Percentiles rank a stretch among this genome's conserved stretches.
phyloP scores from a whole-genome alignment of 2,329 filamentous ascomycete species.

The Gaeumannomyces sp. region DNA sequence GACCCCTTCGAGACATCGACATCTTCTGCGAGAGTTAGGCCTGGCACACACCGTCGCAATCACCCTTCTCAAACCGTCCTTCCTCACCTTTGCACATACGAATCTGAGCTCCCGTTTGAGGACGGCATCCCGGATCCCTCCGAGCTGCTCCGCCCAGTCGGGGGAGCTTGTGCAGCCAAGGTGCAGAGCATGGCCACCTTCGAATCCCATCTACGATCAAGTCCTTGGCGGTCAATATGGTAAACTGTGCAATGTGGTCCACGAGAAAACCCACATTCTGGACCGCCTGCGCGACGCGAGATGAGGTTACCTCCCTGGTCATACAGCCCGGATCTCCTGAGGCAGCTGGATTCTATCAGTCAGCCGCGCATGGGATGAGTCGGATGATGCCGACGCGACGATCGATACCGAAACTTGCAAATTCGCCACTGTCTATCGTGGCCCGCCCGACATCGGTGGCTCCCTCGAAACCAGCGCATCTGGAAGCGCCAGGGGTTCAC shows the following conservation, averaged over 20 bases:
- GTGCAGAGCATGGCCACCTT: not conserved
- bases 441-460: not conserved
- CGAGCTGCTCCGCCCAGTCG: not conserved
- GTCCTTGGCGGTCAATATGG: conserved; percentile 13
- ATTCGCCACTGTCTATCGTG: conserved; percentile 10
- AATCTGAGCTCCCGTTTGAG: not conserved
- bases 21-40: conserved; percentile 1
- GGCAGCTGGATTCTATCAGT: conserved; percentile 11
- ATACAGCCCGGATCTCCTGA: conserved; percentile 9
- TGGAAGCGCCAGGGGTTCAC: not conserved
- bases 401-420: conserved; percentile 12
- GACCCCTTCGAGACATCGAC: conserved; percentile 32
- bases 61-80: conserved; percentile 11
- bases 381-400: conserved; percentile 14
- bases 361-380: conserved; percentile 16
- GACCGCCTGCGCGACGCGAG: conserved; percentile 12
- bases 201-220: not conserved
- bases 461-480: not conserved
- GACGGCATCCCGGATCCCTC: no score
- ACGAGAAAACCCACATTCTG: conserved; percentile 17
- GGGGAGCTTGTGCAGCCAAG: not conserved
- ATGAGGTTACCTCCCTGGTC: conserved; percentile 3
- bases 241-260: conserved; percentile 13
- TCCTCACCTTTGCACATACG: conserved; percentile 12
- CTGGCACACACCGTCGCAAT: not conserved